These are phyloP conservation scores for Geosmithia putterillii DNA, from an alignment of 2,329 filamentous ascomycete species.

Conservation along the genomic window DNA sequence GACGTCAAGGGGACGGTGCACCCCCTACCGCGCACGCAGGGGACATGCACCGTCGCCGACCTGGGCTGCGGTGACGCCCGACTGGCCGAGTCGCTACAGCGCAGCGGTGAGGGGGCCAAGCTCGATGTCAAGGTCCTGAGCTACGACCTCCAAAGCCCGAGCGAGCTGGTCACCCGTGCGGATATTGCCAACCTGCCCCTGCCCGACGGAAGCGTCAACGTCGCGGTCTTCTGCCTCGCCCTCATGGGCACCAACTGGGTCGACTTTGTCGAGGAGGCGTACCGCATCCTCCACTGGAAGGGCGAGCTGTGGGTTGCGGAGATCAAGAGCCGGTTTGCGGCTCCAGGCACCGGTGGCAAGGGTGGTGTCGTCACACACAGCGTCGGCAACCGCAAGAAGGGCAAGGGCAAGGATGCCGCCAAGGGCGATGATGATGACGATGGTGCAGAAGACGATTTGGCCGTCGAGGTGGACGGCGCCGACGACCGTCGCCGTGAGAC, in stretches of 20 bases:
- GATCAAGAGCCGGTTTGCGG: conserved; percentile 80
- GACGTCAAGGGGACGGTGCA: conserved; percentile 5
- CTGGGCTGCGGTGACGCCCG: conserved; percentile 87
- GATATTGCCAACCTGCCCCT: conserved; percentile 81
- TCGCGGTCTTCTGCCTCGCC: conserved; percentile 90
- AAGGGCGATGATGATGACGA: conserved; percentile 31
- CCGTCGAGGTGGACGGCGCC: conserved; percentile 59
- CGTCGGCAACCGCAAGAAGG: conserved; percentile 49
- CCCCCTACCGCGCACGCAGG: conserved; percentile 60
- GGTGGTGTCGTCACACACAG: conserved; percentile 48
- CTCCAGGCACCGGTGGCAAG: conserved; percentile 15
- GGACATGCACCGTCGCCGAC: conserved; percentile 72
- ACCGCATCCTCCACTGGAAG: conserved; percentile 80
- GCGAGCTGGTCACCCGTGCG: conserved; percentile 67
- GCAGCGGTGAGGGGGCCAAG: conserved; percentile 44
- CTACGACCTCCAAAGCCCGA: conserved; percentile 75
- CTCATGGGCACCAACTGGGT: conserved; percentile 99
- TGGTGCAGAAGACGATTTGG: conserved; percentile 42
- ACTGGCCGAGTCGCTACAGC: conserved; percentile 57
- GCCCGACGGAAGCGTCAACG: conserved; percentile 61
- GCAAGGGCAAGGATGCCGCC: conserved; percentile 27
- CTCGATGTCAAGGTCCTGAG: conserved; percentile 66
- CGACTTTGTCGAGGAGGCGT: conserved; percentile 91
- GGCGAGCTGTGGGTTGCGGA: conserved; percentile 96
- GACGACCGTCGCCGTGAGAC: conserved; percentile 59